phyloP scores from a whole-genome alignment of 495 filamentous ascomycete genomes.

The Xylaria curta region DNA sequence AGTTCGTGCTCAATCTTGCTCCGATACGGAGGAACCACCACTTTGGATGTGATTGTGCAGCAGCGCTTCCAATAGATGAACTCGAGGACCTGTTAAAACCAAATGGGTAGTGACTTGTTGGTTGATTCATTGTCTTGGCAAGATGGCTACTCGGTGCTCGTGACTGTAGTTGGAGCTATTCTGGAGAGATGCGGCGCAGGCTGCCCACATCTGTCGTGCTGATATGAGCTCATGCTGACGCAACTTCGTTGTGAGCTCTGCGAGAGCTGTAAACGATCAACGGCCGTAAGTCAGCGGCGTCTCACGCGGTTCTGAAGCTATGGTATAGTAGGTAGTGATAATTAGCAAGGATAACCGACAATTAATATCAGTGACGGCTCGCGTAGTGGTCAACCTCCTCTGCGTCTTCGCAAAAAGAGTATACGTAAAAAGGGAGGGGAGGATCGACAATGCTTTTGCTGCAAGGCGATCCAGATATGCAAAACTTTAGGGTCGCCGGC shows the following conservation, averaged over 20 bases:
- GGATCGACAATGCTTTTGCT: constrained; percentile 2
- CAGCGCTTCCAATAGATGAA: not conserved
- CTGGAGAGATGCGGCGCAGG: not conserved
- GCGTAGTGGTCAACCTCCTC: not conserved
- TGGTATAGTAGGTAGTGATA: not conserved
- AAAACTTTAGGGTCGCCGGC: not conserved
- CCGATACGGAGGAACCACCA: not conserved
- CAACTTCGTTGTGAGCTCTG: not conserved
- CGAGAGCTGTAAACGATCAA: not conserved
- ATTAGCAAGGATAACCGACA: not conserved
- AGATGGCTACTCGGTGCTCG: not conserved
- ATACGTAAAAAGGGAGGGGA: not conserved
- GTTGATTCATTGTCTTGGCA: not conserved
- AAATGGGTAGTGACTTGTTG: not conserved
- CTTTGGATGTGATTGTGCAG: not conserved
- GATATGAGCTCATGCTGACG: not conserved
- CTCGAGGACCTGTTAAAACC: not conserved
- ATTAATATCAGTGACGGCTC: not conserved
- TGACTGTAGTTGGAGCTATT: not conserved
- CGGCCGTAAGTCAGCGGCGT: not conserved
- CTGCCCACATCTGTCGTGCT: not conserved
- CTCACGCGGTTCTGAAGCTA: not conserved
- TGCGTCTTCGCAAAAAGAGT: not conserved
- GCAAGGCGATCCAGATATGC: not conserved
- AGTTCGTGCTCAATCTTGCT: not conserved